phyloP scores from a whole-genome alignment of 1,284 basidiomycete genomes.

The Cerioporus squamosus region DNA sequence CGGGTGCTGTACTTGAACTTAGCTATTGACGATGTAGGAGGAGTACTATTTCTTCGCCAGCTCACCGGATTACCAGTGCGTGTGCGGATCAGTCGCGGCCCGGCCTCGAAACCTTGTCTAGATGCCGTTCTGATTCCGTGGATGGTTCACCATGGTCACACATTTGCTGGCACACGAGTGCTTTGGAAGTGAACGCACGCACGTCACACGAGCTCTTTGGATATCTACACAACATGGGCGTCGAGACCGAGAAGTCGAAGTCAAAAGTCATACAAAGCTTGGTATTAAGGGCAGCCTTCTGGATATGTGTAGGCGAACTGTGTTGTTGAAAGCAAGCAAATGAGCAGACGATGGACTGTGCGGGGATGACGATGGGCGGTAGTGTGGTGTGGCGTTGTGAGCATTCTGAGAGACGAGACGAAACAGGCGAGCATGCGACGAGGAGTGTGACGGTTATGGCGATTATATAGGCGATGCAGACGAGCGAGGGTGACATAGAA shows the following conservation, averaged over 20 bases:
- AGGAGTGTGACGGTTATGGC: slow-evolving; percentile 13
- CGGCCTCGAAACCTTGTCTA: not conserved
- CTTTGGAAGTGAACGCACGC: too few relatives aligned
- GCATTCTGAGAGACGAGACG: not conserved
- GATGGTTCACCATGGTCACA: too few relatives aligned
- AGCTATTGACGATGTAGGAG: too few relatives aligned
- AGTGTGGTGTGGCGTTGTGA: slow-evolving; percentile 2
- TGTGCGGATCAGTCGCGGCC: too few relatives aligned
- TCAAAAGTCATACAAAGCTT: slow-evolving; percentile 9
- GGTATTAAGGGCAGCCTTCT: slow-evolving; percentile 2
- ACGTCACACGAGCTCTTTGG: not conserved
- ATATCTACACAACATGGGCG: slow-evolving; percentile 6
- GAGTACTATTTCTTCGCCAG: too few relatives aligned
- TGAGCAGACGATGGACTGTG: not conserved
- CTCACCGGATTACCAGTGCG: too few relatives aligned
- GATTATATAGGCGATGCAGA: slow-evolving; percentile 30
- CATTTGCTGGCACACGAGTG: too few relatives aligned
- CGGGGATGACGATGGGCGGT: slow-evolving; percentile 4
- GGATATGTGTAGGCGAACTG: not conserved
- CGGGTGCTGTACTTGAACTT: too few relatives aligned
- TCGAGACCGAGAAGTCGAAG: not conserved
- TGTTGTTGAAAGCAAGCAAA: not conserved
- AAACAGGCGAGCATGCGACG: slow-evolving; percentile 18
- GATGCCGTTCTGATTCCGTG: not conserved
- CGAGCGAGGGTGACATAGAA: slow-evolving; percentile 28